Conservation (phyloP, 148 eudicot species). For the Linanthus parryae region DNA sequence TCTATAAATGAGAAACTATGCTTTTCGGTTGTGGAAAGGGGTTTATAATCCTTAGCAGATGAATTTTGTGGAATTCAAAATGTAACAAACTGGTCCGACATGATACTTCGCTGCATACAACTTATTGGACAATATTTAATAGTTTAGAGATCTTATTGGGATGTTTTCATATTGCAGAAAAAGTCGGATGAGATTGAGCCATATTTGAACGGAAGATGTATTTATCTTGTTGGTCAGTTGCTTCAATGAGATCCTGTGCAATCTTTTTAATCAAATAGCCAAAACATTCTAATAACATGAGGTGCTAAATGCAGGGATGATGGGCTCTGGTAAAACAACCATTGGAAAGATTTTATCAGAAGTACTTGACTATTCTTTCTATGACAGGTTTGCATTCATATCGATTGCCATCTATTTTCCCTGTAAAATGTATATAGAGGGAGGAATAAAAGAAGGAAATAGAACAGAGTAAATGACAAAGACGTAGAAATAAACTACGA, state of each 20-base stretch:
- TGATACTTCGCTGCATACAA: conserved; percentile 3
- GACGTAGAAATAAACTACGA: too few species aligned
- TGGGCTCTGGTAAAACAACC: conserved; percentile 99
- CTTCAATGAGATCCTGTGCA: background rate
- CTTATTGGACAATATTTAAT: background rate
- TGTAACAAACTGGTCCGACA: background rate
- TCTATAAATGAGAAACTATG: background rate
- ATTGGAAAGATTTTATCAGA: conserved; percentile 80
- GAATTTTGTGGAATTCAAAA: background rate
- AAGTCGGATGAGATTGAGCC: conserved; percentile 60
- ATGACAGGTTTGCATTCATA: conserved; percentile 53
- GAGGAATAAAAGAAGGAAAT: background rate
- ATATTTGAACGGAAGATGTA: conserved; percentile 60
- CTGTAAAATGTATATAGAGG: background rate
- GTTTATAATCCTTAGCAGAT: background rate
- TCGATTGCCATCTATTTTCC: background rate
- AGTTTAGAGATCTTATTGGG: conserved; percentile 12
- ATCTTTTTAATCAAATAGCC: background rate
- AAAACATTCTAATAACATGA: background rate
- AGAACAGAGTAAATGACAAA: too few species aligned
- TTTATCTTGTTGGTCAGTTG: conserved; percentile 94
- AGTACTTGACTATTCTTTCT: conserved; percentile 72
- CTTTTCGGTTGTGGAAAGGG: background rate
- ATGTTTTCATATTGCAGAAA: conserved; percentile 43
- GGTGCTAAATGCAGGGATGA: conserved; percentile 64